Percentiles rank a stretch among this genome's conserved stretches.
Conservation (phyloP, 1,284 basidiomycete genomes). For the Mrakiaceae sp. region DNA sequence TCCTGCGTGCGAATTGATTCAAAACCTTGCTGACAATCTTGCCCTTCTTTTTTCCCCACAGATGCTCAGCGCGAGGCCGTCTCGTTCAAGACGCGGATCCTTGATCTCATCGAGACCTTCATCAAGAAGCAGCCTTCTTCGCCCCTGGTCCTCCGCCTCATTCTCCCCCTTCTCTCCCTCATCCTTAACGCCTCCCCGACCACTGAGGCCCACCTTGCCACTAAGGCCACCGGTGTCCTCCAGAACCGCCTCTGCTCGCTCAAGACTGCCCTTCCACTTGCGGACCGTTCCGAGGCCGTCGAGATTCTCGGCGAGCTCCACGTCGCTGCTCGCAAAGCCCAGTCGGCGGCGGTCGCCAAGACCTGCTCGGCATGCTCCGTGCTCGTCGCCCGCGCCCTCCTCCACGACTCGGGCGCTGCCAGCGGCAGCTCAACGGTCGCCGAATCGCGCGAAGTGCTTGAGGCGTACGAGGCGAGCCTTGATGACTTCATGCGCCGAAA, state of each 20-base stretch:
- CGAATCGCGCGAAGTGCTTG: constrained; percentile 35
- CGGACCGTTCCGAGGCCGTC: constrained; percentile 33
- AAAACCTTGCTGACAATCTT: background rate
- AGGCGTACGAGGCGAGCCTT: constrained; percentile 56
- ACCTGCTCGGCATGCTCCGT: constrained; percentile 59
- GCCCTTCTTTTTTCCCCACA: constrained; percentile 7
- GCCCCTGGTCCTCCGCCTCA: constrained; percentile 52
- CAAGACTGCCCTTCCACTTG: constrained; percentile 51
- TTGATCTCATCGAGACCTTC: constrained; percentile 81
- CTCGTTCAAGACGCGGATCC: constrained; percentile 87
- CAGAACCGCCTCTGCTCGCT: constrained; percentile 60
- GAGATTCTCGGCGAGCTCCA: constrained; percentile 46
- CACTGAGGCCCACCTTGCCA: constrained; percentile 63
- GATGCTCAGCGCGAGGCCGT: constrained; percentile 69
- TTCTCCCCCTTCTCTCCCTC: constrained; percentile 66
- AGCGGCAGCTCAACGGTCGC: constrained; percentile 26
- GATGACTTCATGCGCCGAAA: constrained; percentile 71
- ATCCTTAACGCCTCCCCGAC: constrained; percentile 53
- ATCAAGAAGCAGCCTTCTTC: constrained; percentile 62
- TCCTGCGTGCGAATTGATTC: background rate
- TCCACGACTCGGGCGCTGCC: constrained; percentile 35
- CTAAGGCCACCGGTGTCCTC: constrained; percentile 71
- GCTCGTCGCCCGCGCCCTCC: constrained; percentile 54
- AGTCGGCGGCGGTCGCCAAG: constrained; percentile 51
- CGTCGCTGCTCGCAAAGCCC: constrained; percentile 53